phyloP scores from a whole-genome alignment of 2,329 filamentous ascomycete species.

The Diaporthe nobilis region DNA sequence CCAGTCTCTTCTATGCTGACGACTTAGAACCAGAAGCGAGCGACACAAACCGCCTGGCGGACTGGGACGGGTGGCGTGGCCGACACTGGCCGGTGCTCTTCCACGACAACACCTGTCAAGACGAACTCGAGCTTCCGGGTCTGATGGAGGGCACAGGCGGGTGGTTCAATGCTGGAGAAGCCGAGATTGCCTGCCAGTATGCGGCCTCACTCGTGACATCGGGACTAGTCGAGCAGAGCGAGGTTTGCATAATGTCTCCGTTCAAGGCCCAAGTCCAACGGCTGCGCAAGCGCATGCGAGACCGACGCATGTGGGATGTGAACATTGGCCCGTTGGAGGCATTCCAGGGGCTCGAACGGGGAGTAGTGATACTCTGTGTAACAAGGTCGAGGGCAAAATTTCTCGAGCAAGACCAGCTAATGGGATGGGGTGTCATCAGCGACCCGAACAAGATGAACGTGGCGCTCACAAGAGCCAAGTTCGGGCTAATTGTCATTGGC shows the following conservation, averaged over 20 bases:
- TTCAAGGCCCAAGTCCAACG: slow-evolving; percentile 46
- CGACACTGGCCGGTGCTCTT: slow-evolving; percentile 44
- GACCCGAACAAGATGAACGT: slow-evolving; percentile 45
- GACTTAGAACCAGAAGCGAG: slow-evolving; percentile 43
- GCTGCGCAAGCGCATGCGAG: slow-evolving; percentile 41
- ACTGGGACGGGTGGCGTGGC: slow-evolving; percentile 44
- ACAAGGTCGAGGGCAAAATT: slow-evolving; percentile 44
- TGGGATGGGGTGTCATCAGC: slow-evolving; percentile 45
- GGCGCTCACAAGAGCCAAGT: slow-evolving; percentile 46
- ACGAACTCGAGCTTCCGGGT: slow-evolving; percentile 43
- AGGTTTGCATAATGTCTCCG: slow-evolving; percentile 46
- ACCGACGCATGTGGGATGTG: slow-evolving; percentile 41
- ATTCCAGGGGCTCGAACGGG: slow-evolving; percentile 45
- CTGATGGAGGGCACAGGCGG: slow-evolving; percentile 41
- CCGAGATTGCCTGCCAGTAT: slow-evolving; percentile 42
- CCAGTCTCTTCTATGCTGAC: slow-evolving; percentile 46
- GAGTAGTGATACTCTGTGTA: slow-evolving; percentile 46
- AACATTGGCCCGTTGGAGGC: slow-evolving; percentile 47
- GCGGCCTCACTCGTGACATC: slow-evolving; percentile 37
- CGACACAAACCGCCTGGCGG: slow-evolving; percentile 26
- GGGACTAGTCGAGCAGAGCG: slow-evolving; percentile 36
- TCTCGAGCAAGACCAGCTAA: slow-evolving; percentile 42
- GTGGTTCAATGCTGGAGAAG: slow-evolving; percentile 45
- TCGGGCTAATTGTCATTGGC: slow-evolving; percentile 45
- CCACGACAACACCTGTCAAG: slow-evolving; percentile 43